A percentile compares a stretch with the other conserved stretches of the same genome.
Evolutionary conservation across 352 stramenopile species (phyloP).

Genomic region (Globisporangium cystogenes): DNA sequence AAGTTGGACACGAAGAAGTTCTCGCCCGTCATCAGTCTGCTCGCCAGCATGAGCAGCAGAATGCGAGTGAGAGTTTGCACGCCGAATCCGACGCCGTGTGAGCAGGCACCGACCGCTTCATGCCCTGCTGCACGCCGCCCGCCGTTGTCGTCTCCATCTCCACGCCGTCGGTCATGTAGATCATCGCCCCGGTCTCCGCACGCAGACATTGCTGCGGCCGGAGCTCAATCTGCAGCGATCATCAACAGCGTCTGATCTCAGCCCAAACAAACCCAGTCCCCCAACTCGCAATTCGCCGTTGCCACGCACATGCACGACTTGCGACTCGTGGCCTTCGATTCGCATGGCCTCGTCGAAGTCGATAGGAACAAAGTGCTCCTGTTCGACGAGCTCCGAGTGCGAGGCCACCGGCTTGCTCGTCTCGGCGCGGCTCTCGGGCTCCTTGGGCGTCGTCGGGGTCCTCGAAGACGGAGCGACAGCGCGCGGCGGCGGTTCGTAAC

Average conservation of each 20-base stretch:
- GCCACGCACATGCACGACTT: slow-evolving; percentile 65
- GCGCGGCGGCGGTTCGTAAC: slow-evolving; percentile 12
- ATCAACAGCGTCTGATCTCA: background rate
- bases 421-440: slow-evolving; percentile 7
- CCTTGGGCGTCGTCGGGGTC: background rate
- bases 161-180: slow-evolving; percentile 95
- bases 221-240: slow-evolving; percentile 62
- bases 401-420: slow-evolving; percentile 7
- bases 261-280: background rate
- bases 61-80: background rate
- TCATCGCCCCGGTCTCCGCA: slow-evolving; percentile 91
- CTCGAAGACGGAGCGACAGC: background rate
- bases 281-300: background rate
- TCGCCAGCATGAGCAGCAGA: background rate
- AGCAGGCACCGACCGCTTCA: slow-evolving; percentile 60
- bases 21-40: slow-evolving; percentile 69
- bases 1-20: slow-evolving; percentile 82
- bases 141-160: slow-evolving; percentile 89
- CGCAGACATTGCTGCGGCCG: slow-evolving; percentile 89
- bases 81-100: too few species aligned
- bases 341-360: slow-evolving; percentile 74
- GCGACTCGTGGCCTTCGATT: slow-evolving; percentile 82
- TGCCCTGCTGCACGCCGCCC: slow-evolving; percentile 84
- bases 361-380: slow-evolving; percentile 70
- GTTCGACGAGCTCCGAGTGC: slow-evolving; percentile 32